phyloP scores from a whole-genome alignment of 2,329 filamentous ascomycete genomes.

The Boeremia lycopersici region DNA sequence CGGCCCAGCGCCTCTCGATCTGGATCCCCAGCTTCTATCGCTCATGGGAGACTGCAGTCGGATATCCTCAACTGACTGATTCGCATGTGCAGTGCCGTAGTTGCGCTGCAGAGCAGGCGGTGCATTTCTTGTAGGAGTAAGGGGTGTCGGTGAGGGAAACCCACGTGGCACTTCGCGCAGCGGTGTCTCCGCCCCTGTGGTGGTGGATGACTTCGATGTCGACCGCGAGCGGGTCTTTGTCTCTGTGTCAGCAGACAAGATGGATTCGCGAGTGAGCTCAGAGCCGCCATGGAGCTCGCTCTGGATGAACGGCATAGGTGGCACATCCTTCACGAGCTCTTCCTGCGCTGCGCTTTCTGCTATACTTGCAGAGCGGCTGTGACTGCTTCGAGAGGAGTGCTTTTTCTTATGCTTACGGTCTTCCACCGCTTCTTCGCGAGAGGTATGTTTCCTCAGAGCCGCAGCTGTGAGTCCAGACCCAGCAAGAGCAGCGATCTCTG shows the following conservation, averaged over 20 bases:
- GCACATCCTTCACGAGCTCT: slow-evolving; percentile 60
- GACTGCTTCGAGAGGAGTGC: slow-evolving; percentile 56
- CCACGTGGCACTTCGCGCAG: slow-evolving; percentile 69
- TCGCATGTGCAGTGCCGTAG: slow-evolving; percentile 71
- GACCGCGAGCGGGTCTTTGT: slow-evolving; percentile 64
- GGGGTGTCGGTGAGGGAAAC: slow-evolving; percentile 62
- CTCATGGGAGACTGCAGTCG: slow-evolving; percentile 52
- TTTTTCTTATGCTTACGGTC: slow-evolving; percentile 52
- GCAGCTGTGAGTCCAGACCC: slow-evolving; percentile 66
- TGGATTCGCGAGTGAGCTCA: slow-evolving; percentile 85
- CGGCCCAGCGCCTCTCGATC: slow-evolving; percentile 26
- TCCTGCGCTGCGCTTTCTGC: slow-evolving; percentile 60
- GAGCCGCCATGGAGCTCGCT: slow-evolving; percentile 85
- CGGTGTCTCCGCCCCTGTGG: slow-evolving; percentile 55
- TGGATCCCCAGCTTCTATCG: slow-evolving; percentile 53
- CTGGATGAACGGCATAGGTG: slow-evolving; percentile 80
- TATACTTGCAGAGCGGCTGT: slow-evolving; percentile 59
- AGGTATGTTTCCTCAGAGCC: slow-evolving; percentile 68
- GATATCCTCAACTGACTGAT: slow-evolving; percentile 59
- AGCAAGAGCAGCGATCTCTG: slow-evolving; percentile 59
- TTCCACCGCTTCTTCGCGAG: slow-evolving; percentile 58
- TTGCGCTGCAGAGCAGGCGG: slow-evolving; percentile 61
- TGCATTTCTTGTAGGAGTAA: slow-evolving; percentile 68
- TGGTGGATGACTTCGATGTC: slow-evolving; percentile 61
- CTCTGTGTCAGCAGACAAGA: slow-evolving; percentile 81